phyloP scores from a whole-genome alignment of 495 filamentous ascomycete genomes.

The Aeminium ludgeri region DNA sequence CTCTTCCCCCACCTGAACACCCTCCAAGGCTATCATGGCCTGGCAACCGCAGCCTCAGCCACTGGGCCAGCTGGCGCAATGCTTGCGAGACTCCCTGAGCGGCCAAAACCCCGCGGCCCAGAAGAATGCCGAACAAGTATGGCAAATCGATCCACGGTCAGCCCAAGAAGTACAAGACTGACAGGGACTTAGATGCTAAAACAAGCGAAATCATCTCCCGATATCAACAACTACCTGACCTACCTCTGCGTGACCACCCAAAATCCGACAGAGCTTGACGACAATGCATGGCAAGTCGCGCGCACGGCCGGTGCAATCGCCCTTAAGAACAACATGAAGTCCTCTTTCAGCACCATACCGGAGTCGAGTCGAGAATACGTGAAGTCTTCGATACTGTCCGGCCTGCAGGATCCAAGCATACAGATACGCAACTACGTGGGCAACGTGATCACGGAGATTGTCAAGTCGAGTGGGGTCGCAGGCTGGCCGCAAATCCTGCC shows the following conservation, averaged over 20 bases:
- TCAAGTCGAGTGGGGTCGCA: conserved; percentile 66
- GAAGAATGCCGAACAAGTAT: conserved; percentile 59
- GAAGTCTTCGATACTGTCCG: conserved; percentile 56
- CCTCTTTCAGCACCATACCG: conserved; percentile 52
- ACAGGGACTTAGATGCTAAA: conserved; percentile 58
- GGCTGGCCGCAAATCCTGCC: conserved; percentile 83
- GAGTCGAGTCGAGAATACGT: conserved; percentile 54
- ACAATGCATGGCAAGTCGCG: conserved; percentile 50
- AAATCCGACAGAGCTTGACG: conserved; percentile 40
- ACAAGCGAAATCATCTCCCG: conserved; percentile 75
- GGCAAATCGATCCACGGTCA: conserved; percentile 20
- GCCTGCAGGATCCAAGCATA: conserved; percentile 61
- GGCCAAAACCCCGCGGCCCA: conserved; percentile 58
- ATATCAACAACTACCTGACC: conserved; percentile 92
- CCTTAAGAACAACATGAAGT: conserved; percentile 81
- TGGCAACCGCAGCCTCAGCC: conserved; percentile 87
- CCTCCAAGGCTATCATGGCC: conserved; percentile 37
- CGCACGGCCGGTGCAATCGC: conserved; percentile 78
- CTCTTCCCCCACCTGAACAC: no score
- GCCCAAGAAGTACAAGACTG: not conserved
- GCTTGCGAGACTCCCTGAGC: conserved; percentile 81
- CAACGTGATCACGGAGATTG: conserved; percentile 88
- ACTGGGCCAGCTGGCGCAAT: conserved; percentile 73
- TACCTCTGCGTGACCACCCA: conserved; percentile 67
- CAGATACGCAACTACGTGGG: conserved; percentile 82